Base-by-base conservation (phyloP, 352 stramenopile species). In the Phytophthora palmivora region DNA sequence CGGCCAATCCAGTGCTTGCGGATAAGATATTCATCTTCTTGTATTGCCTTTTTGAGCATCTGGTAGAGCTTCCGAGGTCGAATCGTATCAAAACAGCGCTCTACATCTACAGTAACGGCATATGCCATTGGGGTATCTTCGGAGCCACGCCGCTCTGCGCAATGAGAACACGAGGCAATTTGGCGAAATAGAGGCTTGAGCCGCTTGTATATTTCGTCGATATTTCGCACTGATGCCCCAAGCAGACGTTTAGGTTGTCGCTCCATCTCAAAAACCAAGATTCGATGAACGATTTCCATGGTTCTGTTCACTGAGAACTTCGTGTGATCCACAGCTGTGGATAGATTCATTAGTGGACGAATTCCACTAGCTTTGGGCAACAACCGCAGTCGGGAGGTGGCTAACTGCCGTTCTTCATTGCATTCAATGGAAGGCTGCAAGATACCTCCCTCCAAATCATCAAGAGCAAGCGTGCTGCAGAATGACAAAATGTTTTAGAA, bases 1-100 rank as follows among this genome's bases (percentile, higher is more conserved):
- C 80, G 80, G 18, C 74, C 86, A 28, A 94, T 76, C 78, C 82
- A 91, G 54, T 91, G 78, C 52, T 88, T 87, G 11, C 82, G 82
- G 18, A 94, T 74, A 9, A 94, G 57, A 24, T 94, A 94, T 44
- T 90, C 77, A 1, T 92, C 79, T 70, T 94, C 79, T 39, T 53
- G 50, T 3, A 94, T 54, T 2, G 78, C 58, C 41, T 84, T 84
- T 28, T 90, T 90, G 7, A 94, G 53, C 10, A 91, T 67, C 14
- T 82, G 70, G 26, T 88, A 82, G 2, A 94, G 68, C 56, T 87
- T 90, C 3, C 60, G 67, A 4, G 80, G 77, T 6, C 76, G 79
- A 47, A 94, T 93, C 1, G 80, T 93, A 67, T 94, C 86, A 48
- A 94, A 94, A 34, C 86, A 94, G 2, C 82, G 72, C 39, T 92